Evolutionary conservation across 2,329 filamentous ascomycete genomes (phyloP).

Genomic region (Cladorrhinum sp.): DNA sequence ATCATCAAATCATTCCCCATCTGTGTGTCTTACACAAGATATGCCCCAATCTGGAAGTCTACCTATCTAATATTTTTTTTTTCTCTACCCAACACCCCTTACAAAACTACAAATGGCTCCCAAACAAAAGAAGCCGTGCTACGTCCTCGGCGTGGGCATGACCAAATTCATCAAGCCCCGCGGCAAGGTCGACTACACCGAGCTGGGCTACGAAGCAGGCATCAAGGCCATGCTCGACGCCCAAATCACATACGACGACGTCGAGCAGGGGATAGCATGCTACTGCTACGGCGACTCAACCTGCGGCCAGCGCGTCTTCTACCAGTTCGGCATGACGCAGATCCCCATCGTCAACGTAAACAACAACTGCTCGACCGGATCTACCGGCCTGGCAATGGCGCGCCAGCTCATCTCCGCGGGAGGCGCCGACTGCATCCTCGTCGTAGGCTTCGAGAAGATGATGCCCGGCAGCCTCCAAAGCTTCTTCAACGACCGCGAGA

Average conservation of each 20-base stretch:
- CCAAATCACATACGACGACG: constrained; percentile 93
- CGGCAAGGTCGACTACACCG: constrained; percentile 90
- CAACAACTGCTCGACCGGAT: constrained; percentile 98
- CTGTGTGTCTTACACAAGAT: too few species aligned
- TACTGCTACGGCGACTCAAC: constrained; percentile 97
- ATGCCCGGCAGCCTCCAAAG: constrained; percentile 80
- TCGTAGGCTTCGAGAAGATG: constrained; percentile 99
- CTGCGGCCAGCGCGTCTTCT: constrained; percentile 94
- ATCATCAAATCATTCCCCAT: neutral
- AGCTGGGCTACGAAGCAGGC: constrained; percentile 89
- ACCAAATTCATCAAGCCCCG: constrained; percentile 98
- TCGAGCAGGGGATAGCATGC: constrained; percentile 93
- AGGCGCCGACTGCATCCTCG: constrained; percentile 81
- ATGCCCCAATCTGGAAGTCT: too few species aligned
- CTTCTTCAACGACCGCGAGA: constrained; percentile 81
- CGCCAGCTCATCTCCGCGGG: constrained; percentile 76
- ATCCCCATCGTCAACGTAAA: constrained; percentile 98
- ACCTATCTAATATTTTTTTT: too few species aligned
- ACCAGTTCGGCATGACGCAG: constrained; percentile 95
- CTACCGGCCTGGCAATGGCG: constrained; percentile 81
- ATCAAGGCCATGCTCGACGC: constrained; percentile 83
- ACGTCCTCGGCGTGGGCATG: constrained; percentile 97
- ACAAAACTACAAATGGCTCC: constrained; percentile 40
- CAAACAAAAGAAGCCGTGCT: constrained; percentile 56
- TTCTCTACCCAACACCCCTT: too few species aligned